A percentile compares a stretch with the other conserved stretches of the same genome.
phyloP scores from a whole-genome alignment of 345 rosid species.

The Populus nigra region DNA sequence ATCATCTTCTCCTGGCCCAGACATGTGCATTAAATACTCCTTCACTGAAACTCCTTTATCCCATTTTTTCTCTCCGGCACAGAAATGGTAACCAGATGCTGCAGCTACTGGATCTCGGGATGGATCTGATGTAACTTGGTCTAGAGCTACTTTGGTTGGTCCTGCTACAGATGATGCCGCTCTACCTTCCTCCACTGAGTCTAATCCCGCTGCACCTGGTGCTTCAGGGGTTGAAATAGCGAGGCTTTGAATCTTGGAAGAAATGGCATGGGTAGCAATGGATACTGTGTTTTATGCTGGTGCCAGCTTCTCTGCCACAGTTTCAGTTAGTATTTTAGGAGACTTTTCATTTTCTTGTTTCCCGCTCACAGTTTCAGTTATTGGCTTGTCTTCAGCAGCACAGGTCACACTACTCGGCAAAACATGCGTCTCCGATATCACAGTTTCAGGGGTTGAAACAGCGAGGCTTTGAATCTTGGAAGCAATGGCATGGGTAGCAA shows the following conservation, averaged over 20 bases:
- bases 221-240: conserved; percentile 25
- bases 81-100: neutral
- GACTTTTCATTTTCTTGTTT: conserved; percentile 13
- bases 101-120: conserved; percentile 10
- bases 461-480: conserved; percentile 50
- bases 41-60: conserved; percentile 79
- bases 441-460: conserved; percentile 27
- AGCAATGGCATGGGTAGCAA: conserved; percentile 43
- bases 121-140: conserved; percentile 7
- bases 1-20: conserved; percentile 78
- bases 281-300: conserved; percentile 51
- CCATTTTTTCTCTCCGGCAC: conserved; percentile 33
- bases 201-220: conserved; percentile 6
- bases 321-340: conserved; percentile 38
- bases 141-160: conserved; percentile 4
- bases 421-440: conserved; percentile 14
- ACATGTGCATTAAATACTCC: conserved; percentile 56
- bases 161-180: neutral
- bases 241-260: conserved; percentile 50
- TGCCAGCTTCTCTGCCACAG: conserved; percentile 41
- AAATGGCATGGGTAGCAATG: conserved; percentile 43
- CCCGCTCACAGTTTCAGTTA: conserved; percentile 37
- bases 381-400: conserved; percentile 4
- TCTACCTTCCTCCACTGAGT: neutral
- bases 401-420: conserved; percentile 28